Base-by-base conservation (phyloP, 1,284 basidiomycete genomes). In the Apiotrichum brassicae region DNA sequence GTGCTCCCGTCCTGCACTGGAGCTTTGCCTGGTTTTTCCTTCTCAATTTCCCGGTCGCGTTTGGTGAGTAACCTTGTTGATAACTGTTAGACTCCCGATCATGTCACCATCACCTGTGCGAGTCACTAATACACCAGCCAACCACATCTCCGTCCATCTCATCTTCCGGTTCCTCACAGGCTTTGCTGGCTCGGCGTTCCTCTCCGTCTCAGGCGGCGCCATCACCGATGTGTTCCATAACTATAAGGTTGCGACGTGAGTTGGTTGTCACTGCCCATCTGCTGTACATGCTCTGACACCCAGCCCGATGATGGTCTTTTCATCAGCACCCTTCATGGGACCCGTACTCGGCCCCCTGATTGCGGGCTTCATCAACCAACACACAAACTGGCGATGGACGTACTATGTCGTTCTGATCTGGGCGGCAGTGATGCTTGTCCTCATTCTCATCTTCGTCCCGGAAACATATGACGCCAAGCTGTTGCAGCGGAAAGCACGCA, bases 251-350 rank as follows among this genome's bases (percentile, higher is more conserved):
- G 83, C 80, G 43, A 82, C 76, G 81, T 86, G 61, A 56, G 82
- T 76, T 22, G 33, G 22, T 16, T 32, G 1, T 11, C 14, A 30
- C 28, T 2, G n/a, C 34, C 48, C 13, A n/a, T 14, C 13, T 14
- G 2, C 43, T 30, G n/a, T n/a, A n/a, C n/a, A n/a, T n/a, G n/a
- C n/a, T 35, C 43, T 6, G 28, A 37, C 18, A 35, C 23, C 34
- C 56, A 86, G 83, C 42, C 86, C 87, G 0, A 87, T 90, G 85
- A 82, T 83, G 3, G 61, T 87, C 1, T 88, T 83, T 61, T 84
- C 83, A 0, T 71, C 82, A 24, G 78, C 77, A 2, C 84, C 85
- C 0, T 89, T 88, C 65, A 75, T 86, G 23, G 85, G 86, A 1
- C 85, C 86, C n/a, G 78, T 84, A 0, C 51, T 82, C 8, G 86